Conservation (phyloP, 2,329 filamentous ascomycete genomes). For the Volutella citrinella region DNA sequence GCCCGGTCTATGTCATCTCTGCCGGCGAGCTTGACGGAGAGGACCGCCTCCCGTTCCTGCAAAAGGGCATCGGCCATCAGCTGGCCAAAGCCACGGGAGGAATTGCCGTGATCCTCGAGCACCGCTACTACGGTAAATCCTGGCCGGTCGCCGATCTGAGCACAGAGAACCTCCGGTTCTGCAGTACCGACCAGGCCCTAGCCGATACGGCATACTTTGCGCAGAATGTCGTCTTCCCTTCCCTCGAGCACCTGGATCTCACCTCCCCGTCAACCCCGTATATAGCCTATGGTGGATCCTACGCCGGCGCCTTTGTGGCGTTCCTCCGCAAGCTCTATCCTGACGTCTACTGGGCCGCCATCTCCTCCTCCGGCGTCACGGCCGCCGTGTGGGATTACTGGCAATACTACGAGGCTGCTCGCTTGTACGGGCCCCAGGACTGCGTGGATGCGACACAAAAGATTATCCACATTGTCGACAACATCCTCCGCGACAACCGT, state of each 20-base stretch:
- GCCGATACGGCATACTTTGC: conserved; percentile 83
- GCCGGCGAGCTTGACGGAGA: conserved; percentile 66
- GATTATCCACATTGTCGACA: conserved; percentile 49
- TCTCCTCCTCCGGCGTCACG: conserved; percentile 78
- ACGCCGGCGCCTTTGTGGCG: conserved; percentile 76
- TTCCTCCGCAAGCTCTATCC: conserved; percentile 78
- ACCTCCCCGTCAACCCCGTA: conserved; percentile 65
- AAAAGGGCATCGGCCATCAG: conserved; percentile 73
- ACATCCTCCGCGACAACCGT: conserved; percentile 40
- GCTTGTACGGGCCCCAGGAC: conserved; percentile 48
- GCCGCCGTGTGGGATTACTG: conserved; percentile 77
- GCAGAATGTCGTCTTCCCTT: conserved; percentile 65
- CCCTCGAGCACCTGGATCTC: conserved; percentile 64
- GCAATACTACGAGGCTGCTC: conserved; percentile 53
- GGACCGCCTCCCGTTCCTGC: conserved; percentile 64
- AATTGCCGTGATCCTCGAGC: conserved; percentile 77
- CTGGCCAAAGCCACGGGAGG: conserved; percentile 70
- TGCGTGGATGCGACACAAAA: conserved; percentile 65
- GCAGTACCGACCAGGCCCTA: conserved; percentile 79
- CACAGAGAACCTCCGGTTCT: conserved; percentile 71
- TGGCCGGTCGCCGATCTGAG: conserved; percentile 64
- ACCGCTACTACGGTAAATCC: conserved; percentile 81
- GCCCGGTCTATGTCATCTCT: conserved; percentile 76
- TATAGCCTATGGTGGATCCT: conserved; percentile 80
- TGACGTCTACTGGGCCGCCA: conserved; percentile 73